Conservation (phyloP, 805 yeast species). For the Yarrowia sp. region DNA sequence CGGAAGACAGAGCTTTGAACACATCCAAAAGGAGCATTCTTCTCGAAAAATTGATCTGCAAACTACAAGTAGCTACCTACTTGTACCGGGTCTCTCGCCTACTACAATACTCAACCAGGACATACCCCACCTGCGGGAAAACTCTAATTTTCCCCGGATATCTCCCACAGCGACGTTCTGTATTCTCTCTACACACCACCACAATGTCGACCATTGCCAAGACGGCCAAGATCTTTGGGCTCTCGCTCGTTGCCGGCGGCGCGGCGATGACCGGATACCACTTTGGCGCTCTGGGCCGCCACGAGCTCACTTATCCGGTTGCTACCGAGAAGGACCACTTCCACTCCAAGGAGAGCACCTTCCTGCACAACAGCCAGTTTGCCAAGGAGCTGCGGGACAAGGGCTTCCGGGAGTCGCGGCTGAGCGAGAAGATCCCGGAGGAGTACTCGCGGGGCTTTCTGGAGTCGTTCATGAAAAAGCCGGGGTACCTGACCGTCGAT, state of each 20-base stretch:
- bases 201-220: not conserved
- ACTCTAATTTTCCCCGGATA: not conserved
- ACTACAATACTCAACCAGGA: too few species aligned
- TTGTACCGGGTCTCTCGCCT: too few species aligned
- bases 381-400: slow-evolving; percentile 33
- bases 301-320: slow-evolving; percentile 11
- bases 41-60: too few species aligned
- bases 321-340: slow-evolving; percentile 4
- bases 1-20: too few species aligned
- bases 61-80: not conserved
- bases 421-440: slow-evolving; percentile 36
- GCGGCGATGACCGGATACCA: slow-evolving; percentile 6
- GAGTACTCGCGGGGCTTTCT: slow-evolving; percentile 42
- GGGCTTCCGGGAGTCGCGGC: slow-evolving; percentile 33
- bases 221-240: not conserved
- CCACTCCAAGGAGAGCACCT: slow-evolving; percentile 24
- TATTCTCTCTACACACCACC: not conserved
- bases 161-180: not conserved
- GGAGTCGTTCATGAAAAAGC: slow-evolving; percentile 66
- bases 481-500: slow-evolving; percentile 64
- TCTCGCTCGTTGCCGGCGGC: not conserved
- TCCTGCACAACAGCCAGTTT: slow-evolving; percentile 31
- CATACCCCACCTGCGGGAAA: not conserved
- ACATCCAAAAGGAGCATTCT: too few species aligned
- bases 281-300: slow-evolving; percentile 15